Evolutionary conservation across 2,329 filamentous ascomycete genomes (phyloP).

Genomic region (Acrodontium crateriforme): DNA sequence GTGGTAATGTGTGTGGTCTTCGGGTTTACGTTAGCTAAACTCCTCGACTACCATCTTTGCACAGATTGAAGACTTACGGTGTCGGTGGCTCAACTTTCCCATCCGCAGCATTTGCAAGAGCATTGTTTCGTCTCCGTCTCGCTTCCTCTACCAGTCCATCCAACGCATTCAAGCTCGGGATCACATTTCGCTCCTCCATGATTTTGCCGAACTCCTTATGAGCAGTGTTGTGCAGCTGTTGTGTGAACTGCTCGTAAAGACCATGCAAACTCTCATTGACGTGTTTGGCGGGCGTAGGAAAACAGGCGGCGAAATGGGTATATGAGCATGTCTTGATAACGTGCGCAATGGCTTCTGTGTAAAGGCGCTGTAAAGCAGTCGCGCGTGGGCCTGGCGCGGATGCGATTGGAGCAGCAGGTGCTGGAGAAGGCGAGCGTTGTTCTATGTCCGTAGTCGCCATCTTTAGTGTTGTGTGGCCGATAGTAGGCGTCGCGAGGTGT

Average conservation of each 20-base stretch:
- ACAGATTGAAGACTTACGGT: conserved; percentile 37
- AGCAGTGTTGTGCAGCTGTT: conserved; percentile 40
- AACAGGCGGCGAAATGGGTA: conserved; percentile 48
- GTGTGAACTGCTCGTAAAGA: conserved; percentile 45
- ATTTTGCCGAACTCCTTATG: conserved; percentile 46
- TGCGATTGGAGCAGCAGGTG: conserved; percentile 32
- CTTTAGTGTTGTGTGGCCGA: not conserved
- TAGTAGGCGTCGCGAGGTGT: too few species aligned
- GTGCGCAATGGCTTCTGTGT: conserved; percentile 43
- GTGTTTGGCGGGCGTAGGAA: conserved; percentile 46
- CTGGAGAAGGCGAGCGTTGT: conserved; percentile 9
- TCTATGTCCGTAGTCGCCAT: not conserved
- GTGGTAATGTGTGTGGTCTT: conserved; percentile 45
- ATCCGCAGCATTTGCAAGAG: conserved; percentile 23
- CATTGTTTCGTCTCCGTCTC: conserved; percentile 32
- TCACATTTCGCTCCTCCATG: conserved; percentile 40
- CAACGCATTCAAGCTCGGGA: conserved; percentile 45
- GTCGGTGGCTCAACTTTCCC: conserved; percentile 21
- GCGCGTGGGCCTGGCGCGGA: conserved; percentile 46
- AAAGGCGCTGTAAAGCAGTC: conserved; percentile 45
- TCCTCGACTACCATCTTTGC: too few species aligned
- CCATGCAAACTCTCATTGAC: conserved; percentile 42
- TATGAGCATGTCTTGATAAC: conserved; percentile 48
- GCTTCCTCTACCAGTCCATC: conserved; percentile 48
- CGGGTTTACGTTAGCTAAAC: not conserved